Base-by-base conservation (phyloP, 805 yeast genomes). In the Metschnikowia lochheadii region DNA sequence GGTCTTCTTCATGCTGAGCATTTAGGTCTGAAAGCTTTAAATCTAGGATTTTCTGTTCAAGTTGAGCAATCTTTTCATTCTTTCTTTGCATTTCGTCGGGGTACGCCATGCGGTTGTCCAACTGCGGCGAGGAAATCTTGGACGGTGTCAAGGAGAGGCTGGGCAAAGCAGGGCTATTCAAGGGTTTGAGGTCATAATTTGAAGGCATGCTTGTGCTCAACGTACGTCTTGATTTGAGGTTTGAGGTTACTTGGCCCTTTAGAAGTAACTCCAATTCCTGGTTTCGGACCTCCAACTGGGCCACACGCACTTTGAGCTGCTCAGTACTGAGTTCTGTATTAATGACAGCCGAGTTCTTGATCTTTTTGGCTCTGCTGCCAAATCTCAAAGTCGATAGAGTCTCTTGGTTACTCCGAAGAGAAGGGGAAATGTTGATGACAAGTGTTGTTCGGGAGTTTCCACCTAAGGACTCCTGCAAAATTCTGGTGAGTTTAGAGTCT, bases 371-470 rank as follows among this genome's bases (percentile, higher is more conserved):
- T 18, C 94, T 70, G 0, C 80, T 72, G 0, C 94, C 96, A 63
- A 89, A 87, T 42, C 92, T 68, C 50, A 89, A 67, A 0, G 91
- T 83, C 5, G 89, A 82, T 5, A 87, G 52, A 0, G 95, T 86
- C 59, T 87, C 94, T 15, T 68, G 63, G 46, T 76, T 81, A 57
- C 87, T 80, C 32, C 66, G 62, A 2, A 70, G 60, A 0, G 85
- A 73, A 0, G 89, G 85, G 0, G 94, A 86, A 55, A 94, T 86
- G 56, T 84, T 85, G 38, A 88, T 76, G 15, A 89, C 80, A 44
- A 89, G 69, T 2, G 87, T 78, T 0, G 95, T 89, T 46, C 89
- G 73, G 2, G 91, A 82, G 63, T 89, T 88, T 1, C 96, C 96
- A 5, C 95, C 94, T 20, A 89, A 68, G 0, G 92, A 82, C 56